These are phyloP conservation scores for Cinchona pubescens DNA, from an alignment of 257 asterid genomes.

Conservation along the genomic window DNA sequence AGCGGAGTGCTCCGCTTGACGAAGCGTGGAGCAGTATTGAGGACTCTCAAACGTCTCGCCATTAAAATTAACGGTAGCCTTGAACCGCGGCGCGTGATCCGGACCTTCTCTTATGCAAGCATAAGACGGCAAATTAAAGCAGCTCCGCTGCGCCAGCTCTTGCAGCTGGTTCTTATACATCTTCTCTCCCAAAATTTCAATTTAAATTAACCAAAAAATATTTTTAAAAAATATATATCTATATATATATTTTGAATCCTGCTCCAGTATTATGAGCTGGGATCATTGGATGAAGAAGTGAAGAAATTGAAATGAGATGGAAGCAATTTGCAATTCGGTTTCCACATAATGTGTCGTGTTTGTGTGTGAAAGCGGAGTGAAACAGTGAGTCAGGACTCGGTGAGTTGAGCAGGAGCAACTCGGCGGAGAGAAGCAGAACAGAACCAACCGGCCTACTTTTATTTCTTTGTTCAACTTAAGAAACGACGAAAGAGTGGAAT, in stretches of 20 bases:
- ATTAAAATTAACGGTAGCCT: constrained; percentile 71
- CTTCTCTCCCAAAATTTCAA: constrained; percentile 29
- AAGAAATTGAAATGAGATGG: constrained; percentile 23
- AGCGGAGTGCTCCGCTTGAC: constrained; percentile 88
- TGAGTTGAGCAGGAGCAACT: constrained; percentile 8
- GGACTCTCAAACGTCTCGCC: constrained; percentile 86
- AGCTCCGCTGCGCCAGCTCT: constrained; percentile 94
- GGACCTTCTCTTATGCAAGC: constrained; percentile 77
- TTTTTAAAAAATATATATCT: not conserved
- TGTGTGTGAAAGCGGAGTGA: constrained; percentile 13
- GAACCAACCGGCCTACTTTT: not conserved
- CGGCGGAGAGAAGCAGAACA: not conserved
- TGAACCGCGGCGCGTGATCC: constrained; percentile 93
- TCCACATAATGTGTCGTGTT: constrained; percentile 17
- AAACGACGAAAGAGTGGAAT: constrained; percentile 11
- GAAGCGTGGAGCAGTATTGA: constrained; percentile 78
- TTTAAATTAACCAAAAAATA: not conserved
- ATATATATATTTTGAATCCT: not conserved
- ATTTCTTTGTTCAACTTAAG: constrained; percentile 11
- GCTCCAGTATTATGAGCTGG: no score
- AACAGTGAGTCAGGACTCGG: constrained; percentile 12
- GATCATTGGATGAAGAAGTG: constrained; percentile 7
- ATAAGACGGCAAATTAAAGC: constrained; percentile 85
- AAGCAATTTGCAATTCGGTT: not conserved
- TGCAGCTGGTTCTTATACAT: constrained; percentile 84